Evolutionary conservation across 768 basidiomycete genomes (phyloP).

Genomic region (Russula sp.): DNA sequence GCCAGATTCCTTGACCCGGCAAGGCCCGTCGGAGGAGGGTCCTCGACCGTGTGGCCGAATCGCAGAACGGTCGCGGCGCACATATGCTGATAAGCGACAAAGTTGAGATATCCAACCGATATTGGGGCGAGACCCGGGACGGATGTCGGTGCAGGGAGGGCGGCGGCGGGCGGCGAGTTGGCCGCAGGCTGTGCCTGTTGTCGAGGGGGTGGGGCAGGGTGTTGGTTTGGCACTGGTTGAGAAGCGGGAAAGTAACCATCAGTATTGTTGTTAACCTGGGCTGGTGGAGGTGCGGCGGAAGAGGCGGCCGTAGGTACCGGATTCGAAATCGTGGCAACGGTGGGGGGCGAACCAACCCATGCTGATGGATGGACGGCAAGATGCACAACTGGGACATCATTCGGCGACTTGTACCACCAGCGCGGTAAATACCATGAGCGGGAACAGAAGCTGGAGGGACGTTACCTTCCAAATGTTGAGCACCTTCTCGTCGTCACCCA

Average conservation of each 20-base stretch:
- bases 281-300: not conserved
- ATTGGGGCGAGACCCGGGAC: conserved; percentile 15
- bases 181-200: not conserved
- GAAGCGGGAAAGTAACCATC: not conserved
- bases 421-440: not conserved
- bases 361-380: conserved; percentile 76
- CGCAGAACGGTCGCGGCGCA: conserved; percentile 8
- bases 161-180: not conserved
- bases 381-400: conserved; percentile 60
- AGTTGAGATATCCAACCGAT: conserved; percentile 20
- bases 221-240: not conserved
- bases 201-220: not conserved
- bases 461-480: conserved; percentile 64
- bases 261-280: not conserved
- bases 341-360: conserved; percentile 56
- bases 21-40: conserved; percentile 23
- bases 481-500: conserved; percentile 60
- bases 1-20: conserved; percentile 25
- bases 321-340: conserved; percentile 22
- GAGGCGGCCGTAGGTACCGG: not conserved
- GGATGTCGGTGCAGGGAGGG: conserved; percentile 11
- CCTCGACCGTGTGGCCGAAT: conserved; percentile 27
- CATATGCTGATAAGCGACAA: conserved; percentile 13
- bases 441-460: conserved; percentile 21
- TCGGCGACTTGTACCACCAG: conserved; percentile 37